Base-by-base conservation (phyloP, 352 stramenopile species). In the Detonula confervacea region DNA sequence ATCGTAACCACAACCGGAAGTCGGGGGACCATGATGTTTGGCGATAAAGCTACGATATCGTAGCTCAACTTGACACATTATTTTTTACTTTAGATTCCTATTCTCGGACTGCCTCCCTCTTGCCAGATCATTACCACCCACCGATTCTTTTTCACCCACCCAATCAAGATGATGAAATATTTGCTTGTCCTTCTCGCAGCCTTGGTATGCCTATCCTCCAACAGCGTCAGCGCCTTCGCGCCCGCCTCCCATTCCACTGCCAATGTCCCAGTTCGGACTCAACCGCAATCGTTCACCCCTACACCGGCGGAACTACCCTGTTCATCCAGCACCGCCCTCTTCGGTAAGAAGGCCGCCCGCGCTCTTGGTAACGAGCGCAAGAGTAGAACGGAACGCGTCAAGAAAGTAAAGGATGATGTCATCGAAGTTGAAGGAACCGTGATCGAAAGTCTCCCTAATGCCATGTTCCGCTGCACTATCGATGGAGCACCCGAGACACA, bases 381-480 rank as follows among this genome's bases (percentile, higher is more conserved):
- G 60, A 80, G 65, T 42, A 81, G 84, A 70, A 83, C 74, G 56
- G 77, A 89, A 61, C 77, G 87, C 55, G 79, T 90, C 4, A 90
- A 88, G 69, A 94, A 95, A 74, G 25, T 67, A n/a, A 94, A 94
- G 68, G 89, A 94, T 66, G 89, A 94, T 79, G 89, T 94, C n/a
- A 95, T 95, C 65, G 88, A 95, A 83, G 81, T 95, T 12, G 90
- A 95, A 71, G 92, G 80, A 9, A 86, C 91, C 5, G 92, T 96
- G 25, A 86, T 94, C 44, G 91, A 96, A 82, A 90, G 83, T 78
- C 82, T 96, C 6, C 92, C 92, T 16, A 95, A 94, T 83, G 91
- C 92, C 16, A 93, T 92, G 86, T 93, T 94, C 61, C 86, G 92
- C 61, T 89, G 85, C 72, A 77, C 64, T 29, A 89, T 92, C 69